Conservation (phyloP, 768 basidiomycete genomes). For the Leccinellum albellum region DNA sequence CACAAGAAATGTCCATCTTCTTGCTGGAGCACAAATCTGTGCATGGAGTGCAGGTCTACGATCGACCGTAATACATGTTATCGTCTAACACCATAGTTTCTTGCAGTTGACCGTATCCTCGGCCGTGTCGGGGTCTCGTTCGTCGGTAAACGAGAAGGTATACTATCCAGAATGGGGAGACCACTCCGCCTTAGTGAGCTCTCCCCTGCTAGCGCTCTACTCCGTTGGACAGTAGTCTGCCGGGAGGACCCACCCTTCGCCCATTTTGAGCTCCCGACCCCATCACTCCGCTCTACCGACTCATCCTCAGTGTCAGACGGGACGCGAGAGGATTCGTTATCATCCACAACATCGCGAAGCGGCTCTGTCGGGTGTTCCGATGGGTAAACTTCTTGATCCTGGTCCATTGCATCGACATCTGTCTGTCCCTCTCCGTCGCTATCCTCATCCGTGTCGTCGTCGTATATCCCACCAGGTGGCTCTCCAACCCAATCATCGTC, state of each 20-base stretch:
- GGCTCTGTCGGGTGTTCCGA: slow-evolving; percentile 31
- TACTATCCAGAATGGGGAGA: slow-evolving; percentile 27
- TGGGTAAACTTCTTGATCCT: slow-evolving; percentile 42
- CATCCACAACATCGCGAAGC: slow-evolving; percentile 26
- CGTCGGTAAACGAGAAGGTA: slow-evolving; percentile 35
- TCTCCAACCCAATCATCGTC: slow-evolving; percentile 85
- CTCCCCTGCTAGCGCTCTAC: slow-evolving; percentile 18
- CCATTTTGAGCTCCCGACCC: slow-evolving; percentile 29
- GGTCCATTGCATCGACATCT: slow-evolving; percentile 72
- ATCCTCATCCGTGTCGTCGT: slow-evolving; percentile 53
- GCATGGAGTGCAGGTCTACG: background rate
- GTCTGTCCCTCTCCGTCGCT: slow-evolving; percentile 49
- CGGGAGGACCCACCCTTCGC: slow-evolving; percentile 22
- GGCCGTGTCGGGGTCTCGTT: slow-evolving; percentile 65
- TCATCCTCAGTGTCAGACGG: slow-evolving; percentile 31
- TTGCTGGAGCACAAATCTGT: background rate
- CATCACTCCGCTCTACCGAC: slow-evolving; percentile 29
- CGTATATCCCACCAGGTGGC: slow-evolving; percentile 70
- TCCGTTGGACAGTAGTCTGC: slow-evolving; percentile 13
- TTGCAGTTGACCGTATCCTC: slow-evolving; percentile 42
- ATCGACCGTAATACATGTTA: slow-evolving; percentile 20
- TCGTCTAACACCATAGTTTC: slow-evolving; percentile 40
- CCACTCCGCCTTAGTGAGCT: slow-evolving; percentile 25
- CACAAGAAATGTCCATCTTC: slow-evolving; percentile 10
- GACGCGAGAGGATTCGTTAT: slow-evolving; percentile 25